phyloP scores from a whole-genome alignment of 1,139 yeast genomes.

The Candida labiduridarum region DNA sequence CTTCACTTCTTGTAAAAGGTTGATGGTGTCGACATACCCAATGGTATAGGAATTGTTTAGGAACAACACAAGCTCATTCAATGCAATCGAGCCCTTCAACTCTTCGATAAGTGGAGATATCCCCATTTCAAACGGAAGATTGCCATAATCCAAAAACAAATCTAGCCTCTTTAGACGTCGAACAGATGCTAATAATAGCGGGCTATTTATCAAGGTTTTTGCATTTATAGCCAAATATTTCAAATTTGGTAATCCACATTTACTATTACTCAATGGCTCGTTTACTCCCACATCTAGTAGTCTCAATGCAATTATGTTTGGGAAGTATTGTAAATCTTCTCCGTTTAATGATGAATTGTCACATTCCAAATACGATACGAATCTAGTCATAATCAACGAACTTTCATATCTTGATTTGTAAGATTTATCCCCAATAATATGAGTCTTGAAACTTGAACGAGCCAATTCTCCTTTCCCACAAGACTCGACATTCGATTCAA shows the following conservation, averaged over 20 bases:
- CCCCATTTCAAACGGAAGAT: conserved; percentile 13
- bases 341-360: conserved; percentile 22
- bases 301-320: conserved; percentile 22
- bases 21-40: conserved; percentile 17
- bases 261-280: not conserved
- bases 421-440: conserved; percentile 18
- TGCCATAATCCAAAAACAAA: conserved; percentile 27
- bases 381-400: conserved; percentile 22
- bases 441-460: conserved; percentile 17
- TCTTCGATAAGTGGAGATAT: conserved; percentile 5
- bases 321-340: conserved; percentile 21
- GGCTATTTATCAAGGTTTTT: conserved; percentile 18
- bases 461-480: conserved; percentile 28
- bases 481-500: conserved; percentile 19
- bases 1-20: conserved; percentile 17
- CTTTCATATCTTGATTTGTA: conserved; percentile 23
- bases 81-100: not conserved
- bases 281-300: conserved; percentile 21
- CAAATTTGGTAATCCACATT: conserved; percentile 12
- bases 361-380: conserved; percentile 29
- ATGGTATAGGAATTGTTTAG: conserved; percentile 14
- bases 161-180: conserved; percentile 25
- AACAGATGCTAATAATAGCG: conserved; percentile 9
- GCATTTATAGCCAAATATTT: conserved; percentile 23
- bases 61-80: conserved; percentile 11